Base-by-base conservation (phyloP, 2,329 filamentous ascomycete genomes). In the Purpureocillium takamizusanense region DNA sequence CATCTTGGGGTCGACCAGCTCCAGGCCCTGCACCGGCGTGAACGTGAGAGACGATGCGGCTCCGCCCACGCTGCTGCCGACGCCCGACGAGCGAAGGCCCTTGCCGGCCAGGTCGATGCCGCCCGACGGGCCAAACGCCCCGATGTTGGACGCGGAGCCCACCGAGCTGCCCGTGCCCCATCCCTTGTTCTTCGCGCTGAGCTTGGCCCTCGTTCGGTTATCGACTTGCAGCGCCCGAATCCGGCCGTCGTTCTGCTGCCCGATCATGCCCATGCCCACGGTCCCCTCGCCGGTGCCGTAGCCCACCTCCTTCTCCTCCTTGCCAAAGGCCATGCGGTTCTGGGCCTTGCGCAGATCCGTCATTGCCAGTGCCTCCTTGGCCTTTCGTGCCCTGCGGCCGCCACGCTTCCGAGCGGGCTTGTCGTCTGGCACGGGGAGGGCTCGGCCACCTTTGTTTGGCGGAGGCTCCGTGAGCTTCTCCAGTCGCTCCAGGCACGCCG, bases 281-380 rank as follows among this genome's bases (percentile, higher is more conserved):
- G 89, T 94, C 39, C 78, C 78, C 49, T 95, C 88, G 36, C 88
- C 86, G 1, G 78, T 79, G 28, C 88, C 90, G 57, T 94, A 97
- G 25, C 89, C 90, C 1, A 92, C 81, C 61, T 98, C 92, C 51
- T 79, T 82, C 62, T 98, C 92, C 60, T 97, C 90, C 58, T 94
- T 92, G 42, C 89, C 89, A 54, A 98, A 98, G 0, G 82, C 87
- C 76, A 98, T 83, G 38, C 92, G 78, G 65, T 98, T 98, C 63
- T 97, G 92, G 4, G 88, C 88, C 61, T 97, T 95, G 47, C 89
- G 81, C 23, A 98, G 69, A 39, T 98, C 92, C 0, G 92, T 98
- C 87, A 95, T 94, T 43, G 92, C 90, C 7, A 86, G 86, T 4
- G 90, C 89, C 61, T 95, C 92, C 72, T 98, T 98, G 43, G 90